Percentiles rank a stretch among this genome's conserved stretches.
These are phyloP conservation scores for Saccharomycopsis fermentans DNA, from an alignment of 805 yeast genomes.

Conservation along the genomic window DNA sequence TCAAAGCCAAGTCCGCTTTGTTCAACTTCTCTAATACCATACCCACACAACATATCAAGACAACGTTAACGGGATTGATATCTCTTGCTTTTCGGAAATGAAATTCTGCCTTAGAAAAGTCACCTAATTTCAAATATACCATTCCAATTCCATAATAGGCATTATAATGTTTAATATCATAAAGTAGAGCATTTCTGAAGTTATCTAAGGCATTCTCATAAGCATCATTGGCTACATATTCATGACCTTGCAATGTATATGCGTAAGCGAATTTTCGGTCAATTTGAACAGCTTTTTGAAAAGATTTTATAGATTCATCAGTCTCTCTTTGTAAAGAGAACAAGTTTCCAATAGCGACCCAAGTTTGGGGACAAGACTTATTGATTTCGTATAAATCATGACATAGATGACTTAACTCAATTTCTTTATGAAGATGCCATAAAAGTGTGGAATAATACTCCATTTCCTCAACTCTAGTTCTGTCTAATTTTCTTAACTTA, in stretches of 20 bases:
- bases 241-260: conserved; percentile 90
- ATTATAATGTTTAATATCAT: conserved; percentile 79
- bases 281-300: conserved; percentile 63
- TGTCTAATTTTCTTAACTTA: conserved; percentile 55
- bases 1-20: conserved; percentile 58
- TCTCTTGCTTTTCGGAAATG: conserved; percentile 81
- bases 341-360: conserved; percentile 88
- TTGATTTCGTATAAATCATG: conserved; percentile 67
- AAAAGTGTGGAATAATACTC: conserved; percentile 81
- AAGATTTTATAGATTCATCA: conserved; percentile 82
- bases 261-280: conserved; percentile 75
- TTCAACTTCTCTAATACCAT: conserved; percentile 78
- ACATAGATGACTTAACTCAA: conserved; percentile 69
- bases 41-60: conserved; percentile 86
- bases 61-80: conserved; percentile 84
- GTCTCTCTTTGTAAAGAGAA: conserved; percentile 77
- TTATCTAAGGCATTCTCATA: conserved; percentile 80
- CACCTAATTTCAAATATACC: conserved; percentile 83
- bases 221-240: conserved; percentile 77
- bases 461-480: conserved; percentile 79
- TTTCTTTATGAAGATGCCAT: conserved; percentile 85
- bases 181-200: conserved; percentile 66
- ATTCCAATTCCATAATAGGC: conserved; percentile 95
- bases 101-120: conserved; percentile 69
- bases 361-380: conserved; percentile 64